phyloP scores from a whole-genome alignment of 176 grass and related monocot genomes.

The Aegilops longissima region DNA sequence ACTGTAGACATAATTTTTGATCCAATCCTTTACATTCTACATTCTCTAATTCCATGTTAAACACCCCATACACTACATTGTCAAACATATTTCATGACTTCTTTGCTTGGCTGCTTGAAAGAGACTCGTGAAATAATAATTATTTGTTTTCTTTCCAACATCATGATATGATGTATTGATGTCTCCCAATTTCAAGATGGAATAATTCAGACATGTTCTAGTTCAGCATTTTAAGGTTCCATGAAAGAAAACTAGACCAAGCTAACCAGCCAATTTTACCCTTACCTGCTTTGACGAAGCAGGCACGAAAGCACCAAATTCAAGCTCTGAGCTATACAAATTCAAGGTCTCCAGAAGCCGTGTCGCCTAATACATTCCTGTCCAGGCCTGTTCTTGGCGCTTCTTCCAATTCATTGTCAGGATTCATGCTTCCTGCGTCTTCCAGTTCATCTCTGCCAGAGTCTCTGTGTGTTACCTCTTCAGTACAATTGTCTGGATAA shows the following conservation, averaged over 20 bases:
- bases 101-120: background rate
- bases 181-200: background rate
- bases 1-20: background rate
- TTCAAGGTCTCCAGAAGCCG: conserved; percentile 38
- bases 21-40: background rate
- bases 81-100: background rate
- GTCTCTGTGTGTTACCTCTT: conserved; percentile 8
- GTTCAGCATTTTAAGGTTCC: background rate
- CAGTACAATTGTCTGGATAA: conserved; percentile 30
- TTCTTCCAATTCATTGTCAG: conserved; percentile 33
- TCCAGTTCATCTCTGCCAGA: background rate
- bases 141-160: background rate
- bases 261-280: background rate
- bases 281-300: conserved; percentile 10
- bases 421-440: conserved; percentile 17
- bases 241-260: background rate
- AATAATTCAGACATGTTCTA: background rate
- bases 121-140: background rate
- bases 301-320: background rate
- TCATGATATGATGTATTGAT: background rate
- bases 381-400: conserved; percentile 17
- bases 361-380: conserved; percentile 37
- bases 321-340: conserved; percentile 33
- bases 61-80: background rate
- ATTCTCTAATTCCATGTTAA: background rate